Base-by-base conservation (phyloP, 1,284 basidiomycete species). In the Mycosarcoma mackinlayi region DNA sequence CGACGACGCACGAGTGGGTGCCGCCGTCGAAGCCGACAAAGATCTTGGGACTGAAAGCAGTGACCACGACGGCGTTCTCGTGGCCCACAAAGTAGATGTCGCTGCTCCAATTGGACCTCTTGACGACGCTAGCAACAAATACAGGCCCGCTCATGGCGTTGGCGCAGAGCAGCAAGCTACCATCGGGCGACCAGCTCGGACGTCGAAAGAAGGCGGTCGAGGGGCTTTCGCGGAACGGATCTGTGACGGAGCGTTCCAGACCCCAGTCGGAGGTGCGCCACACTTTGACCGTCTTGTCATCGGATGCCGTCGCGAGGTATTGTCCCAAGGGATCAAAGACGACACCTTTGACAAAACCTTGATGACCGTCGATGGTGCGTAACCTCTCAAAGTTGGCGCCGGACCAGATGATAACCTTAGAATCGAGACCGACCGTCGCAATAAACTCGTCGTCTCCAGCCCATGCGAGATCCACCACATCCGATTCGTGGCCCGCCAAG, bases 61-160 rank as follows among this genome's bases (percentile, higher is more conserved):
- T 70, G 16, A 96, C 94, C 85, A 96, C 91, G n/a, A 98, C 91
- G 0, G 94, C 95, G 77, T 98, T 96, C 82, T 95, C 93, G 79
- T 99, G 95, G 0, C 95, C 95, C 38, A 98, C 94, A 50, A 99
- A 87, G 69, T 91, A 93, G 13, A 80, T 75, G 56, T 78, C 75
- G 27, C 70, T 75, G 27, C 47, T 60, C 82, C 82, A 83, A 6
- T 88, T 87, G 45, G 90, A 89, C 28, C 95, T 87, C 6, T 92
- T 90, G 68, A 98, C 93, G 24, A 98, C 93, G 11, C 93, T 93
- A 3, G 94, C 94, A 45, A 97, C 95, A 83, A 98, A 99, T 8
- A 98, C 94, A 53, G 93, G 94, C 4, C 94, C 94, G 82, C 96
- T 98, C 73, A 94, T 98, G 3, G 95, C 94, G 78, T 98, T 98